A percentile compares a stretch with the other conserved stretches of the same genome.
phyloP scores from a whole-genome alignment of 1,284 basidiomycete species.

The Chiua sp. region DNA sequence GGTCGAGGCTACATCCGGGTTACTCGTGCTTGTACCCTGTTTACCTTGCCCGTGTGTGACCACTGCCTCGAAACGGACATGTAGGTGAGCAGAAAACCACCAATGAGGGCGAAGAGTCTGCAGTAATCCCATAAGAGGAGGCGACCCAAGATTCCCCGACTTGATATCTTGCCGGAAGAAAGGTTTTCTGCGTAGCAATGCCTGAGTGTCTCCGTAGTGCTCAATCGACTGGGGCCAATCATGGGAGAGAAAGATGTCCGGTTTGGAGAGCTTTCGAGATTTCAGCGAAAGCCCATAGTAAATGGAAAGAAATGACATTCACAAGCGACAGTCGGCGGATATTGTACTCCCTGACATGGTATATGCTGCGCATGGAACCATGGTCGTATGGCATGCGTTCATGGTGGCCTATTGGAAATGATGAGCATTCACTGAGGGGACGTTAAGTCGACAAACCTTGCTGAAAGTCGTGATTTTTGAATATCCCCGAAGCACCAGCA shows the following conservation, averaged over 20 bases:
- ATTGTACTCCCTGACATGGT: conserved; percentile 91
- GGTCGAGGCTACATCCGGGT: neutral
- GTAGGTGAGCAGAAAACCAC: conserved; percentile 98
- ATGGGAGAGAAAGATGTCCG: conserved; percentile 89
- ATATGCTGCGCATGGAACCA: conserved; percentile 80
- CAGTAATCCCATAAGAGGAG: conserved; percentile 85
- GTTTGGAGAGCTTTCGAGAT: conserved; percentile 56
- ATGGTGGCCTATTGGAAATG: conserved; percentile 58
- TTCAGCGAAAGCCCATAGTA: conserved; percentile 3
- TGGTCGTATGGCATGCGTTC: conserved; percentile 77
- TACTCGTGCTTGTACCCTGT: neutral
- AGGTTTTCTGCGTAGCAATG: conserved; percentile 78
- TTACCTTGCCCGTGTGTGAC: conserved; percentile 41
- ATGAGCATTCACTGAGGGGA: conserved; percentile 6
- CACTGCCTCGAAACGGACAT: conserved; percentile 81
- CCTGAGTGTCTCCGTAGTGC: conserved; percentile 74
- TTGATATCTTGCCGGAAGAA: conserved; percentile 83
- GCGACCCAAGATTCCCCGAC: conserved; percentile 82
- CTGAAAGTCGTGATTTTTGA: conserved; percentile 81
- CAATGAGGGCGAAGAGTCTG: conserved; percentile 79
- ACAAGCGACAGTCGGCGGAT: conserved; percentile 84
- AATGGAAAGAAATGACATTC: conserved; percentile 35
- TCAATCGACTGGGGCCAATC: conserved; percentile 96
- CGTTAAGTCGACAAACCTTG: conserved; percentile 55
- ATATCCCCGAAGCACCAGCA: conserved; percentile 93